phyloP scores from a whole-genome alignment of 2,329 filamentous ascomycete species.

The Trichophyton verrucosum region DNA sequence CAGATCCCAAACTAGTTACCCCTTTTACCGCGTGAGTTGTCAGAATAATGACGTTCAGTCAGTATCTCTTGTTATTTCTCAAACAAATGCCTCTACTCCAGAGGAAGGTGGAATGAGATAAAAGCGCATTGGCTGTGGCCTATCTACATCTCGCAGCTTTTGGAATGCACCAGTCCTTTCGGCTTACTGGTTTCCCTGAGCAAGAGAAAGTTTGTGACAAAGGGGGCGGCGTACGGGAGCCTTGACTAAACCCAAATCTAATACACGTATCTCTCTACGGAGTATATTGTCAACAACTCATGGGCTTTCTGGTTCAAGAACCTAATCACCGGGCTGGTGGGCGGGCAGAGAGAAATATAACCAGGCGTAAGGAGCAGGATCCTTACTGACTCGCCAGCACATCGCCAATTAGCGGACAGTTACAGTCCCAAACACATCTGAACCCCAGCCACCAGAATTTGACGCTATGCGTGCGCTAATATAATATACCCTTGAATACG shows the following conservation, averaged over 20 bases:
- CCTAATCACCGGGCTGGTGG: not conserved
- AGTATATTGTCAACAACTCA: not conserved
- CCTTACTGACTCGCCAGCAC: not conserved
- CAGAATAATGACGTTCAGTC: not conserved
- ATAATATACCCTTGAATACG: not conserved
- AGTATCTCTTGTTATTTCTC: not conserved
- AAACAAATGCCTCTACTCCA: too few relatives aligned
- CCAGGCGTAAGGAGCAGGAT: not conserved
- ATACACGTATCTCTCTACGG: not conserved
- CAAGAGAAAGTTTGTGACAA: not conserved
- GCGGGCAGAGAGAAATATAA: not conserved
- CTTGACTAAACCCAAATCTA: not conserved
- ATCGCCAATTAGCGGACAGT: not conserved
- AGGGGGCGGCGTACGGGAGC: not conserved
- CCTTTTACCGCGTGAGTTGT: not conserved
- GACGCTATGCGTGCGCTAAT: not conserved
- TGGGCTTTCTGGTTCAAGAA: not conserved
- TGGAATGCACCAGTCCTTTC: not conserved
- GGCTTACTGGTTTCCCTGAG: not conserved
- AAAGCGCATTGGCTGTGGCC: not conserved
- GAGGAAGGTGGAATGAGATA: not conserved
- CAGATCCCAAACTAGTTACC: not conserved
- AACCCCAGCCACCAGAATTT: not conserved
- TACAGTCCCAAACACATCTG: not conserved
- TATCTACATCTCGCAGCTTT: not conserved